Evolutionary conservation across 164 flowering plant species (phyloP), one percentile per base, ranked within the genome.

Genomic region (Liriodendron chinense): DNA sequence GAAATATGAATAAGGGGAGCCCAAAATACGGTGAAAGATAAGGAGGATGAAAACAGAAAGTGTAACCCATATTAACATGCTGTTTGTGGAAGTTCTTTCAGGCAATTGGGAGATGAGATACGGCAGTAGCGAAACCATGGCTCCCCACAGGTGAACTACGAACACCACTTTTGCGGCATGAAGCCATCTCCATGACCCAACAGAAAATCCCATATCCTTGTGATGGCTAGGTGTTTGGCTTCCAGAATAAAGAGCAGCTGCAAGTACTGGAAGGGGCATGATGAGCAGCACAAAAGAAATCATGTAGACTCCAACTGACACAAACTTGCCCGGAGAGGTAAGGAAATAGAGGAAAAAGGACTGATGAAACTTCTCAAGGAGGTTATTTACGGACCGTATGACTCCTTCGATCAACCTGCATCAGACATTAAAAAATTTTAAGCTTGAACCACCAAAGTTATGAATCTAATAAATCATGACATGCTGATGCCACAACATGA

Each of bases 321-420:
- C 94, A 75, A 94, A 96, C 79, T 87, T 90, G 74, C 86, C 79
- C 22, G 98, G 88, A 72, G 93, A 87, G 68, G 97, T 89, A 75
- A 94, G 75, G 28, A 96, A 90, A 83, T 96, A 96, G 5, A 96
- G 89, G 71, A 96, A 96, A 82, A 92, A 94, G 56, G 98, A 96
- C 77, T 96, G 99, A 80, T 94, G 99, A 81, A 96, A 96, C 85
- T 96, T 96, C 86, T 96, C 97, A 7, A 96, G 97, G 61, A 96
- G 97, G 76, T 96, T 96, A 83, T 94, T 96, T 71, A 94, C 89
- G 50, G 98, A 92, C 13, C 98, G 87, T 21, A 94, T 70, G 26
- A 90, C 88, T 80, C 97, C 97, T 84, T 96, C 99, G 81, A 92
- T 81, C 85, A 96, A 86, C 86, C 99, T 96, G 92, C 85, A 86